Evolutionary conservation across 176 grass and related monocot genomes (phyloP), one percentile per base, ranked within the genome.

Genomic region (Lolium multiflorum): DNA sequence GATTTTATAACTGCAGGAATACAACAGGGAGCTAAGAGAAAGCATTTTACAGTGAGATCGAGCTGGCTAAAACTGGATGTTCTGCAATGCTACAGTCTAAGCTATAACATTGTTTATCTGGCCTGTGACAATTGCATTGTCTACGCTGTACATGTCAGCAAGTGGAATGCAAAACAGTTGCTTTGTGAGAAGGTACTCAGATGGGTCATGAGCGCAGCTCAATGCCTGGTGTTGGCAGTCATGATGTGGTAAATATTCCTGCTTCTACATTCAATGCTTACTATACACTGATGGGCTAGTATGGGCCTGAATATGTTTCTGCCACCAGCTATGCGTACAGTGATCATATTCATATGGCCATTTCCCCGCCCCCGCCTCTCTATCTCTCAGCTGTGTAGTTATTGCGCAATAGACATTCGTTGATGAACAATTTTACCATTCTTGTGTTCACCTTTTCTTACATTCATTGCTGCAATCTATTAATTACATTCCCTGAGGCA

Each of bases 401-500:
- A 80, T 88, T 88, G 70, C 82, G 49, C 79, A 89, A 87, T 51
- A 70, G 41, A 58, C 82, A 94, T 87, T 87, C 76, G 61, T 79
- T 82, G 26, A 81, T 81, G 52, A 85, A 46, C 71, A 54, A 25
- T 77, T 66, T 74, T 73, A 77, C 61, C 46, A 82, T 43, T 74
- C 70, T 85, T 81, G 18, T 71, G 65, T 89, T 88, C 67, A 85
- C 74, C 49, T 61, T 49, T 74, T 85, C 49, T 82, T 81, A 81
- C 62, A 84, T 82, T 82, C 43, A 80, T 37, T 85, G 38, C 43
- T 56, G 28, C 31, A 74, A 84, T 51, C 80, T 76, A 76, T 69
- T 64, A 44, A 81, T 85, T 85, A 73, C 85, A 74, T 83, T 68
- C 15, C 15, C 14, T 77, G 38, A 82, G 79, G 46, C 61, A 78